Evolutionary conservation across 2,329 filamentous ascomycete genomes (phyloP), one percentile per base, ranked within the genome.

Genomic region (Stachybotrys echinatus): DNA sequence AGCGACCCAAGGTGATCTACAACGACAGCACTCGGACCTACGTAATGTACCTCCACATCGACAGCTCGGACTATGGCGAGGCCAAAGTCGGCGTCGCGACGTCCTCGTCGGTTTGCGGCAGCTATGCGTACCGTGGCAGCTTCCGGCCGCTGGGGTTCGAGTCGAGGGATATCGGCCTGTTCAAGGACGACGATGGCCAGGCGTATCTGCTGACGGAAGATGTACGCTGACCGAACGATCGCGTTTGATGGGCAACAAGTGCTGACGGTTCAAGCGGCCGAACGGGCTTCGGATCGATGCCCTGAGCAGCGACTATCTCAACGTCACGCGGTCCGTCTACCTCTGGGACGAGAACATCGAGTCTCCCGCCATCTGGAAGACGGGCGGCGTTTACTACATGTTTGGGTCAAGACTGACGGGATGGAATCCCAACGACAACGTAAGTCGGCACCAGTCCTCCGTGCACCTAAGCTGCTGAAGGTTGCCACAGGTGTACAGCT

Each of bases 11-110:
- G 65, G 76, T 88, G 4, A 76, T 88, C 5, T 86, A 80, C 68
- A 88, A 88, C 55, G 77, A 81, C 14, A 67, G 69, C n/a, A 87
- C 83, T 0, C 58, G 64, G 6, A 80, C 83, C 54, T 88, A 84
- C 63, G 83, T 88, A n/a, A 67, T 88, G 63, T 87, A 81, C 71
- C 74, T 87, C 71, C 84, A 88, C 59, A 85, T 87, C 45, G 84
- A 88, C 59, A 75, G 69, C 49, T 70, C 70, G 23, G 74, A 74
- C 59, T 88, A 88, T 55, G 74, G 72, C 2, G 83, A 86, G 34
- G 85, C 84, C 1, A 80, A 78, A 49, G 80, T 83, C 2, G 85
- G 83, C 0, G 80, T 88, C 6, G 85, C 84, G 0, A 83, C 76
- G 0, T 75, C 77, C 0, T 69, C 74, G 52, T 72, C 68, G 0